Evolutionary conservation across 257 asterid species (phyloP), one percentile per base, ranked within the genome.

Genomic region (Solanum pinnatisectum): DNA sequence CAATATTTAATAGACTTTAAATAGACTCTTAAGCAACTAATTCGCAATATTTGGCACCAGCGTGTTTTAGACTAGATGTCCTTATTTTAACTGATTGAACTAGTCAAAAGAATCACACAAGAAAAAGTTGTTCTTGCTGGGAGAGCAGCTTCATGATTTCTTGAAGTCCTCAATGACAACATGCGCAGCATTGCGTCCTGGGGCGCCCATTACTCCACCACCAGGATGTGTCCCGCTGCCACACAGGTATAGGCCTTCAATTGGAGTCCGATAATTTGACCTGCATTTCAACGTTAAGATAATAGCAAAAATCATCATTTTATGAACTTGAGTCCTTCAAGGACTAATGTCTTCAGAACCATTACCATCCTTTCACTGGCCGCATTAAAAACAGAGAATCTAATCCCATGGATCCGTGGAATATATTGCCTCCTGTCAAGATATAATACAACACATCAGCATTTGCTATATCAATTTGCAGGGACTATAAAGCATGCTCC

Each of bases 141-240:
- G 6, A 25, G 13, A 81, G 42, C 13, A 81, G 25, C 12, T 82
- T 82, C 70, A 36, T 59, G 88, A 72, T 6, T 89, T 91, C 91
- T 95, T 93, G 32, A 95, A 78, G 88, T 96, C 98, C 87, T 92
- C 94, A 92, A 95, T 90, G 44, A 92, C 99, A 49, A 90, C 96
- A 9, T 59, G 92, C 1, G 99, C 98, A 70, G 98, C 97, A 49
- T 95, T 95, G 56, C 98, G 98, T 6, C 99, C 99, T 1, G 99
- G 96, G 65, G 98, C 98, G 20, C 97, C 99, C 98, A 96, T 97
- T 25, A 97, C 99, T 4, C 98, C 99, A 2, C 99, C 99, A 52
- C 98, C 99, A 1, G 99, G 99, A 91, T 97, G 99, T 22, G 98
- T 91, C 52, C 99, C 98, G 67, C 99, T 97, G 18, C 99, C 99